These are phyloP conservation scores for Usnea hakonensis DNA, from an alignment of 495 filamentous ascomycete species.

Conservation along the genomic window DNA sequence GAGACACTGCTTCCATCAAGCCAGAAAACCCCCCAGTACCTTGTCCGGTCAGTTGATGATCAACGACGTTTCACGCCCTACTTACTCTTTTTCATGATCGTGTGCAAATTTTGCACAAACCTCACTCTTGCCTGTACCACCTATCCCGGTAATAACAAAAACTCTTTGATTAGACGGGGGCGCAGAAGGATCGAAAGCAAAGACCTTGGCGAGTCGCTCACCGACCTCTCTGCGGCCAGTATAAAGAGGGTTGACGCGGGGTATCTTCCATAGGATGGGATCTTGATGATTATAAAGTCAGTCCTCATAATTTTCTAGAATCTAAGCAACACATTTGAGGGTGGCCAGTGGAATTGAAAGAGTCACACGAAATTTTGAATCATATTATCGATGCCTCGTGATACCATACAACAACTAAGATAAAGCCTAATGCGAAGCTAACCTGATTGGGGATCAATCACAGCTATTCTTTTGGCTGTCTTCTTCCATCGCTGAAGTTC, in stretches of 20 bases:
- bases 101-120: constrained; percentile 31
- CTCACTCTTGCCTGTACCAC: constrained; percentile 37
- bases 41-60: constrained; percentile 11
- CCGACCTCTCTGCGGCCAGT: constrained; percentile 9
- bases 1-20: constrained; percentile 32
- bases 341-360: too few relatives aligned
- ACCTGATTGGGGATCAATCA: too few relatives aligned
- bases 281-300: neutral
- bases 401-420: neutral
- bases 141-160: constrained; percentile 33
- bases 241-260: constrained; percentile 9
- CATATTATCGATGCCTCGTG: too few relatives aligned
- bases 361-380: too few relatives aligned
- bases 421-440: neutral
- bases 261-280: constrained; percentile 4
- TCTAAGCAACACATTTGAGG: too few relatives aligned
- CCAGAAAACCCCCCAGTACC: constrained; percentile 42
- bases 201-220: neutral
- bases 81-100: constrained; percentile 23
- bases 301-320: too few relatives aligned
- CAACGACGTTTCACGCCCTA: constrained; percentile 14
- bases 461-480: neutral
- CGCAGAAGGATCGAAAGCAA: neutral
- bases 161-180: constrained; percentile 1
- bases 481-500: constrained; percentile 9